Evolutionary conservation across 305 asterid species (phyloP).

Genomic region (Ajuga reptans): DNA sequence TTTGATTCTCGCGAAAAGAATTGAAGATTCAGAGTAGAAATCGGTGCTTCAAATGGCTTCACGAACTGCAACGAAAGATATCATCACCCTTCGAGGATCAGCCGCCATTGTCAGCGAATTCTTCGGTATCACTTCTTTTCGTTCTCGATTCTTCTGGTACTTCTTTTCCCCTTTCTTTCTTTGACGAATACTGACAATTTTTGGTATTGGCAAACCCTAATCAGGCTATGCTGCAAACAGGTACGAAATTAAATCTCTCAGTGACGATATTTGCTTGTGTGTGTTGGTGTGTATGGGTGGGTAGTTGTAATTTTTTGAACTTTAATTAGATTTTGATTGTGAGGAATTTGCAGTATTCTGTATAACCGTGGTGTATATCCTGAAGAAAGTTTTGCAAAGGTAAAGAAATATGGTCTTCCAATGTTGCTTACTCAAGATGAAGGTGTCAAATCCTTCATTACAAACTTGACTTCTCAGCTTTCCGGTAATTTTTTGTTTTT

Average conservation of each 20-base stretch:
- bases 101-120: constrained; percentile 89
- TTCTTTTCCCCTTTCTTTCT: not conserved
- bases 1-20: no score
- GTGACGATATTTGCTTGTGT: not conserved
- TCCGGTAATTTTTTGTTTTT: constrained; percentile 59
- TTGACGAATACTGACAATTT: constrained; percentile 7
- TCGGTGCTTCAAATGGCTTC: constrained; percentile 54
- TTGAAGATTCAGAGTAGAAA: no score
- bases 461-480: constrained; percentile 74
- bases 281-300: no score
- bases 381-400: constrained; percentile 75
- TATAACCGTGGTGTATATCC: constrained; percentile 89
- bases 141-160: not conserved
- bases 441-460: constrained; percentile 75
- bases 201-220: not conserved
- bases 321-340: constrained; percentile 25
- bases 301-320: no score
- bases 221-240: constrained; percentile 91
- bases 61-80: constrained; percentile 62
- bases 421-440: constrained; percentile 89
- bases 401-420: constrained; percentile 85
- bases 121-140: constrained; percentile 41
- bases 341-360: constrained; percentile 44
- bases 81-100: constrained; percentile 84
- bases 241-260: constrained; percentile 21